Evolutionary conservation across 495 filamentous ascomycete species (phyloP).

Genomic region (Hypoxylon lienhwacheense): DNA sequence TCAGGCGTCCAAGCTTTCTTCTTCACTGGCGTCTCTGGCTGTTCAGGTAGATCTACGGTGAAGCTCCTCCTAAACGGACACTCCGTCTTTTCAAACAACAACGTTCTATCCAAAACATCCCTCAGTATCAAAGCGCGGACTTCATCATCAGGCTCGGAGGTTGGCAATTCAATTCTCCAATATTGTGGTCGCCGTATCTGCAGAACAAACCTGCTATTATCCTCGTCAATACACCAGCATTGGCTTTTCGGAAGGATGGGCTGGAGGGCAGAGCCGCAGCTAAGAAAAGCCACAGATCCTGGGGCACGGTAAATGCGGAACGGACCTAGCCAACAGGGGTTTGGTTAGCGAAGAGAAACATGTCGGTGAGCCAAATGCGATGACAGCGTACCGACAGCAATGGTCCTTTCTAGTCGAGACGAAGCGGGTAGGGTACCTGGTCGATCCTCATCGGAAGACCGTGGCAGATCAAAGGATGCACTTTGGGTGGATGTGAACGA

Average conservation of each 20-base stretch:
- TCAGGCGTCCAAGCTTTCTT: conserved; percentile 71
- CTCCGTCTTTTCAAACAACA: conserved; percentile 82
- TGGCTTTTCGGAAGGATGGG: conserved; percentile 86
- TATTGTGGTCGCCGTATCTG: conserved; percentile 78
- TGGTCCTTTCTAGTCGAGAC: conserved; percentile 74
- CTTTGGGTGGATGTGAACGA: conserved; percentile 60
- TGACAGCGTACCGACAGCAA: conserved; percentile 69
- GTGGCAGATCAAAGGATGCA: conserved; percentile 37
- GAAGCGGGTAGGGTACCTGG: conserved; percentile 71
- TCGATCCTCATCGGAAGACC: conserved; percentile 37
- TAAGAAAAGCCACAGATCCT: conserved; percentile 80
- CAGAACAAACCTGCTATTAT: conserved; percentile 75
- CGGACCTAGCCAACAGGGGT: conserved; percentile 57
- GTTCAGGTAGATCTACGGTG: conserved; percentile 72
- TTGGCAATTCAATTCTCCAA: conserved; percentile 85
- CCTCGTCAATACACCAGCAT: conserved; percentile 88
- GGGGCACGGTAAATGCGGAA: conserved; percentile 79
- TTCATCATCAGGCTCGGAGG: conserved; percentile 60
- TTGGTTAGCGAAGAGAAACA: conserved; percentile 10
- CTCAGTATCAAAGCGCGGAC: conserved; percentile 66
- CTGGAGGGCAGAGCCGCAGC: conserved; percentile 75
- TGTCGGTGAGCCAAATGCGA: neutral
- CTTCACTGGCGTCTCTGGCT: conserved; percentile 63
- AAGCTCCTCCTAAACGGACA: conserved; percentile 83
- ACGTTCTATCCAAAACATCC: conserved; percentile 63